Evolutionary conservation across 1,284 basidiomycete genomes (phyloP).

Genomic region (Peniophora sp.): DNA sequence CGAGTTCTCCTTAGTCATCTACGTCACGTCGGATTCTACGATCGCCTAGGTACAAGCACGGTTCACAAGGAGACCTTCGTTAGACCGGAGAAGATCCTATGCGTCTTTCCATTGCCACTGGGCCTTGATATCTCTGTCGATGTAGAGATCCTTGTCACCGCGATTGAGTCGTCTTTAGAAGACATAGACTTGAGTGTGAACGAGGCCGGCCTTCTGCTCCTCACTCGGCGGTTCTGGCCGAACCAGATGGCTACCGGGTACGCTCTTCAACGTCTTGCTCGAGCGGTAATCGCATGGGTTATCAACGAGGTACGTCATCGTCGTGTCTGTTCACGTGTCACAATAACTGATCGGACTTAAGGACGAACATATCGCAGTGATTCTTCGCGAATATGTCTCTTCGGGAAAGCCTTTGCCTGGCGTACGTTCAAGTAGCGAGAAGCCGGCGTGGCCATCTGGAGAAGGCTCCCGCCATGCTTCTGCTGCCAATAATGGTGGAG

Average conservation of each 20-base stretch:
- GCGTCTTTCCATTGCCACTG: constrained; percentile 59
- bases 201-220: constrained; percentile 61
- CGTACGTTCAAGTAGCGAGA: constrained; percentile 38
- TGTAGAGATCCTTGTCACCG: constrained; percentile 63
- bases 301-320: constrained; percentile 47
- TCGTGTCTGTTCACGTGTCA: neutral
- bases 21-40: constrained; percentile 52
- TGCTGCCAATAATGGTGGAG: constrained; percentile 52
- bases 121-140: constrained; percentile 63
- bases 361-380: constrained; percentile 54
- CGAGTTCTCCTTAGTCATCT: constrained; percentile 51
- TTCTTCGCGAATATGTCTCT: constrained; percentile 58
- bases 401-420: constrained; percentile 52
- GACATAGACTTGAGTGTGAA: constrained; percentile 68
- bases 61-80: constrained; percentile 27
- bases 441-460: constrained; percentile 39
- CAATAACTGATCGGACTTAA: constrained; percentile 17
- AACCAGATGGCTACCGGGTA: constrained; percentile 65
- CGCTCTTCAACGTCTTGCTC: constrained; percentile 45
- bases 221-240: constrained; percentile 64
- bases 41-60: constrained; percentile 30
- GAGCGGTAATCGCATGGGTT: constrained; percentile 50
- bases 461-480: constrained; percentile 27
- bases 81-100: constrained; percentile 26
- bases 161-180: constrained; percentile 63